Evolutionary conservation across 2,329 filamentous ascomycete species (phyloP).

Genomic region (Pseudogymnoascus sp.): DNA sequence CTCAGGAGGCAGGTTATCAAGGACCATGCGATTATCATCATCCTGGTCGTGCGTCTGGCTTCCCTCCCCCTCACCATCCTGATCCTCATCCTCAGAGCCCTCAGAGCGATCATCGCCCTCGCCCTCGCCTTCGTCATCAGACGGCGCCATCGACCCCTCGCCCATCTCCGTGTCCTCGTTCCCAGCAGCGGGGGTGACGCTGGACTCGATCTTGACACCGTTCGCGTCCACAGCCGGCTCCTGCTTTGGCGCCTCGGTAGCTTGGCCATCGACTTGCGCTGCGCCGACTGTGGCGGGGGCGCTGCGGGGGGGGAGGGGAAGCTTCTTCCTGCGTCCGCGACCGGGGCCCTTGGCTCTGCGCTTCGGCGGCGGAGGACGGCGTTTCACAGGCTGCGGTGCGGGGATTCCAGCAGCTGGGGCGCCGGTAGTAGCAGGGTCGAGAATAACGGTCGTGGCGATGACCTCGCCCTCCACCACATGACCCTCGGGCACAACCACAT

Average conservation of each 20-base stretch:
- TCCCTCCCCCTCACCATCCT: conserved; percentile 5
- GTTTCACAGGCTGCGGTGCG: conserved; percentile 41
- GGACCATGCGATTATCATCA: neutral
- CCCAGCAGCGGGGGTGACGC: conserved; percentile 11
- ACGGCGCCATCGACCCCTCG: conserved; percentile 23
- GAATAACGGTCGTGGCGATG: conserved; percentile 52
- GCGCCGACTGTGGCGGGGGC: conserved; percentile 12
- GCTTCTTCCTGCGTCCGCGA: conserved; percentile 67
- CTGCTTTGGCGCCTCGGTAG: neutral
- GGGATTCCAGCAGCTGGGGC: conserved; percentile 33
- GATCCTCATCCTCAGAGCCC: conserved; percentile 17
- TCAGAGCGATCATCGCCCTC: conserved; percentile 37
- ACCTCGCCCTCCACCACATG: conserved; percentile 77
- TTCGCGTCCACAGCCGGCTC: conserved; percentile 8
- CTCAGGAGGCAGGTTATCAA: neutral
- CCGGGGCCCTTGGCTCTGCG: conserved; percentile 75
- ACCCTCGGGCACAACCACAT: conserved; percentile 72
- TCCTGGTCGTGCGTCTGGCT: neutral
- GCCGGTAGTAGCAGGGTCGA: conserved; percentile 51
- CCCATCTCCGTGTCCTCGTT: conserved; percentile 28
- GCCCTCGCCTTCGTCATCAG: conserved; percentile 32
- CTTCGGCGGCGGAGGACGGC: conserved; percentile 49
- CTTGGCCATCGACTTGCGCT: conserved; percentile 9
- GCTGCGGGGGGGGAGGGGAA: conserved; percentile 23
- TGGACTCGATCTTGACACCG: conserved; percentile 21